Evolutionary conservation across 1,284 basidiomycete species (phyloP), one percentile per base, ranked within the genome.

Genomic region (Pseudozyma sp.): DNA sequence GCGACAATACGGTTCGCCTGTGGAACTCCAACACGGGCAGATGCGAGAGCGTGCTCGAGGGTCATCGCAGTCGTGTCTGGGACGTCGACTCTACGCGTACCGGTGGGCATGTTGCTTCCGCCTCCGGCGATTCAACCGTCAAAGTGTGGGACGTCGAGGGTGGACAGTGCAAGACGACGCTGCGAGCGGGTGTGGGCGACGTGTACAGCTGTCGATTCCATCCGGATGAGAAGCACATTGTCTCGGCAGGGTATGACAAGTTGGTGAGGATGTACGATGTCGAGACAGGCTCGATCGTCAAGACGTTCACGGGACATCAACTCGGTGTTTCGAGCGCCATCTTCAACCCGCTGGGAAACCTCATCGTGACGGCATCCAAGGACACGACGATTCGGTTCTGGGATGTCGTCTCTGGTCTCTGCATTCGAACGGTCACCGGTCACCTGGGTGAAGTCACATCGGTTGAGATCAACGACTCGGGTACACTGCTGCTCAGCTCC

Each of bases 281-380:
- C 40, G 84, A 86, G 37, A 83, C 85, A 0, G 83, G 83, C 29
- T 82, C 85, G 13, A 82, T 85, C 33, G 73, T 87, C 30, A 83
- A 86, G 55, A 87, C 87, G 7, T 87, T 87, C 58, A 87, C 87
- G 2, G 87, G 87, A 0, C 87, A 87, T 62, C 83, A 84, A 35
- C 81, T 86, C 35, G 85, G 85, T 51, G 84, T 86, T 17, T 83
- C 86, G 10, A 83, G 84, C 0, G 85, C 86, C 10, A 83, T 86
- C 14, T 87, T 85, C 52, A 86, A 86, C 51, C 85, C 85, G 6
- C 81, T 85, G 0, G 86, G 86, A 13, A 86, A 85, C 57, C 65
- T 86, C 31, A 83, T 87, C 24, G 86, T 86, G 3, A 86, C 85
- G 0, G 86, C 86, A 66, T 85, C 85, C 0, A 87, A 87, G 61